These are phyloP conservation scores for Chalciporus piperatus DNA, from an alignment of 768 basidiomycete species.

Conservation along the genomic window DNA sequence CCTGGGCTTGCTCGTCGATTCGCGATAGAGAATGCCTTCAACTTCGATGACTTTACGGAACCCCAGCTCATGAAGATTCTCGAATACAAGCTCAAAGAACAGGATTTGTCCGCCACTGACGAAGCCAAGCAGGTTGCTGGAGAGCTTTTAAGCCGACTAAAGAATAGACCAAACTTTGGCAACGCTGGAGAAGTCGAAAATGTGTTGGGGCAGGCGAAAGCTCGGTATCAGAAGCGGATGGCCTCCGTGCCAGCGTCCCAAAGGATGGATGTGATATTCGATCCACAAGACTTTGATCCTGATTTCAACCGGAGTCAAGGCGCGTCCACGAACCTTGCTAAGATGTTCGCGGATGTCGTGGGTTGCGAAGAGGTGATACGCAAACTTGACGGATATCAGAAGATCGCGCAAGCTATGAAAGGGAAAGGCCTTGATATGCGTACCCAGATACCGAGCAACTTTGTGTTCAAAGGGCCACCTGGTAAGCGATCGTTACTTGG, in stretches of 20 bases:
- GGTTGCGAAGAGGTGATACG: conserved; percentile 55
- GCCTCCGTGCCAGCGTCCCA: conserved; percentile 23
- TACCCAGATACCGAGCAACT: conserved; percentile 55
- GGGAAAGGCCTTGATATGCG: conserved; percentile 41
- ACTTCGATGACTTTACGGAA: conserved; percentile 62
- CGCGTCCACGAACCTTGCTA: conserved; percentile 50
- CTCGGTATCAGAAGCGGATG: conserved; percentile 42
- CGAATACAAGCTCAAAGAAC: conserved; percentile 53
- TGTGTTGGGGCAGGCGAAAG: conserved; percentile 51
- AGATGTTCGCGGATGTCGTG: conserved; percentile 62
- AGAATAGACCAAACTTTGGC: conserved; percentile 58
- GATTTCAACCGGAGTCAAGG: conserved; percentile 50
- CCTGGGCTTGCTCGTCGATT: conserved; percentile 67
- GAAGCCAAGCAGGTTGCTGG: conserved; percentile 58
- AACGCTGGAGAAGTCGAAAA: conserved; percentile 69
- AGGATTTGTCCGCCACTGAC: conserved; percentile 56
- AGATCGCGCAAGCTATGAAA: conserved; percentile 45
- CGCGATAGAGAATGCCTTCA: conserved; percentile 65
- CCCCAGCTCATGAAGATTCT: conserved; percentile 51
- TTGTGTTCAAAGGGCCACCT: conserved; percentile 74
- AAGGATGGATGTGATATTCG: conserved; percentile 33
- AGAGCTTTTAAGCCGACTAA: conserved; percentile 38
- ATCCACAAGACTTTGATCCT: conserved; percentile 60
- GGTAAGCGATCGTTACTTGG: conserved; percentile 32
- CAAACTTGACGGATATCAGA: conserved; percentile 51